phyloP scores from a whole-genome alignment of 2,329 filamentous ascomycete species.

The Phialocephala sp. region DNA sequence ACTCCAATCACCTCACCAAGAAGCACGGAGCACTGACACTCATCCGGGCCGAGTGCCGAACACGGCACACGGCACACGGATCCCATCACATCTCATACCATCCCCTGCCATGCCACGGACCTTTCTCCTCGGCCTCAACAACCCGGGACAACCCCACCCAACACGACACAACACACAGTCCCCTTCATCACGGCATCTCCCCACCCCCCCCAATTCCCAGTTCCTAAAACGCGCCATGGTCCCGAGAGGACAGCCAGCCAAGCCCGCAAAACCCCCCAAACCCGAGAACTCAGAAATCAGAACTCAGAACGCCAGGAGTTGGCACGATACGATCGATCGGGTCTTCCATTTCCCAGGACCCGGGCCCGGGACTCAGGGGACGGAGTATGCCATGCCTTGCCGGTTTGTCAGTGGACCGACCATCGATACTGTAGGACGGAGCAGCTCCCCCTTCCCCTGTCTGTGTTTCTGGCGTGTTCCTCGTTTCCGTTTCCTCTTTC shows the following conservation, averaged over 20 bases:
- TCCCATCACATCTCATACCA: neutral
- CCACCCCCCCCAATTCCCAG: too few relatives aligned
- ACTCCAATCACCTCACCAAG: neutral
- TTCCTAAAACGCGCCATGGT: too few relatives aligned
- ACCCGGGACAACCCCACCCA: neutral
- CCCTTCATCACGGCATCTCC: neutral
- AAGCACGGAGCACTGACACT: neutral
- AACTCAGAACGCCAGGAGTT: neutral
- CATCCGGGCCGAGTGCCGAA: slow-evolving; percentile 1
- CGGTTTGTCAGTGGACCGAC: too few relatives aligned
- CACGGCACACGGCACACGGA: neutral
- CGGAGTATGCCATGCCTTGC: too few relatives aligned
- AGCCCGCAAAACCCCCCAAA: neutral
- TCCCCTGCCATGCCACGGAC: neutral
- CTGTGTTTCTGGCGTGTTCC: too few relatives aligned
- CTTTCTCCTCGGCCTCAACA: neutral
- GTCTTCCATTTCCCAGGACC: too few relatives aligned
- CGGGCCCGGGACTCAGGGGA: too few relatives aligned
- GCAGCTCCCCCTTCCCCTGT: too few relatives aligned
- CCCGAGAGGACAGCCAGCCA: too few relatives aligned
- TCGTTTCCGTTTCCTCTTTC: too few relatives aligned
- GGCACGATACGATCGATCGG: too few relatives aligned
- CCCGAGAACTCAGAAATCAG: neutral
- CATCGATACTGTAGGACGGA: too few relatives aligned
- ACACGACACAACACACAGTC: neutral